Evolutionary conservation across 495 filamentous ascomycete genomes (phyloP).

Genomic region (Cladorrhinum samala): DNA sequence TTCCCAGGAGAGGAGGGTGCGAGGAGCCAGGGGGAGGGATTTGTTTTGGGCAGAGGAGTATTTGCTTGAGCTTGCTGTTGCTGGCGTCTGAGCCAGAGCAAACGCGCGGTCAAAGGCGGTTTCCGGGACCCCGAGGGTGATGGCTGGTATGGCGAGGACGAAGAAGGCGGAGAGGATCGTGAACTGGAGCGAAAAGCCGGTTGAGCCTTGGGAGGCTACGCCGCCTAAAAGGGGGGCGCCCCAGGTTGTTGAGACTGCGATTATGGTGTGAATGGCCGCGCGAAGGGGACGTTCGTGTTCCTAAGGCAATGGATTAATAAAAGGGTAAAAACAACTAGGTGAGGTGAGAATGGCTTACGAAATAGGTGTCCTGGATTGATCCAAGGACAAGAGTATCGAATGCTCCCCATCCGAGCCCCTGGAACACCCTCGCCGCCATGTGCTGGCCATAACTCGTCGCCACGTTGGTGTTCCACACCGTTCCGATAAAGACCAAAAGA

Average conservation of each 20-base stretch:
- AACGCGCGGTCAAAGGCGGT: slow-evolving; percentile 39
- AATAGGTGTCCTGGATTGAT: slow-evolving; percentile 47
- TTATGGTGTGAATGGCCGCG: slow-evolving; percentile 33
- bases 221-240: slow-evolving; percentile 46
- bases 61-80: slow-evolving; percentile 16
- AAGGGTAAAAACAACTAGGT: not conserved
- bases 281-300: slow-evolving; percentile 41
- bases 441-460: slow-evolving; percentile 35
- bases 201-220: slow-evolving; percentile 29
- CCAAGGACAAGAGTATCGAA: slow-evolving; percentile 43
- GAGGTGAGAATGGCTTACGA: slow-evolving; percentile 31
- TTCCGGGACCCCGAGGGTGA: slow-evolving; percentile 44
- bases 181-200: slow-evolving; percentile 39
- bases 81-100: slow-evolving; percentile 24
- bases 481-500: slow-evolving; percentile 38
- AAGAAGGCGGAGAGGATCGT: slow-evolving; percentile 43
- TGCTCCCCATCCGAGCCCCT: slow-evolving; percentile 48
- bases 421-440: slow-evolving; percentile 44
- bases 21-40: slow-evolving; percentile 28
- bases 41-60: slow-evolving; percentile 17
- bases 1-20: slow-evolving; percentile 24
- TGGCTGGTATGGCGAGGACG: slow-evolving; percentile 36
- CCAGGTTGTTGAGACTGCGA: slow-evolving; percentile 41
- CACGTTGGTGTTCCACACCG: slow-evolving; percentile 43
- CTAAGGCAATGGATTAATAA: slow-evolving; percentile 28